phyloP scores from a whole-genome alignment of 2,329 filamentous ascomycete genomes.

The Fusarium globosum region DNA sequence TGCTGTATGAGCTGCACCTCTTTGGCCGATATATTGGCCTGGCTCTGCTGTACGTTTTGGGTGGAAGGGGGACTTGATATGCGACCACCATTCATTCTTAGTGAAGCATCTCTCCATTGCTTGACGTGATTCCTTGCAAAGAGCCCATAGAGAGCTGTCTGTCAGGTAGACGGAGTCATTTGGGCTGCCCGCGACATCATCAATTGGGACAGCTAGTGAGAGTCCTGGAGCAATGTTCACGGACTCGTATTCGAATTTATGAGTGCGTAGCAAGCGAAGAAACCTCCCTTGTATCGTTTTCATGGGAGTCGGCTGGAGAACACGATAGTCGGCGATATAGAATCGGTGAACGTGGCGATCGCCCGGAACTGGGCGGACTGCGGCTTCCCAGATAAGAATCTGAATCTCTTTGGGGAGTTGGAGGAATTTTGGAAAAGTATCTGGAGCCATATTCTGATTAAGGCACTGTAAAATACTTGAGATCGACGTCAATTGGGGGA shows the following conservation, averaged over 20 bases:
- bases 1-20: not conserved
- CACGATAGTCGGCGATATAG: constrained; percentile 3
- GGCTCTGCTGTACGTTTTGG: not conserved
- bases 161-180: constrained; percentile 27
- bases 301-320: not conserved
- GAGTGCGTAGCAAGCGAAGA: not conserved
- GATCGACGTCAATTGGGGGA: not conserved
- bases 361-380: constrained; percentile 3
- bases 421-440: constrained; percentile 8
- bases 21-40: not conserved
- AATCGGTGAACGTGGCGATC: constrained; percentile 27
- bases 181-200: not conserved
- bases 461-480: not conserved
- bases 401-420: constrained; percentile 21
- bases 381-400: constrained; percentile 21
- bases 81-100: constrained; percentile 34
- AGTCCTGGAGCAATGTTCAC: not conserved
- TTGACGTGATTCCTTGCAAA: constrained; percentile 14
- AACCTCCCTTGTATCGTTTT: not conserved
- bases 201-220: constrained; percentile 5
- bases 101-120: constrained; percentile 18
- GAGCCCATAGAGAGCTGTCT: constrained; percentile 24
- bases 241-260: no score
- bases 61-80: not conserved
- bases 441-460: not conserved